A percentile compares a stretch with the other conserved stretches of the same genome.
Conservation (phyloP, 1,284 basidiomycete species). For the Fomitopsis pinicola region DNA sequence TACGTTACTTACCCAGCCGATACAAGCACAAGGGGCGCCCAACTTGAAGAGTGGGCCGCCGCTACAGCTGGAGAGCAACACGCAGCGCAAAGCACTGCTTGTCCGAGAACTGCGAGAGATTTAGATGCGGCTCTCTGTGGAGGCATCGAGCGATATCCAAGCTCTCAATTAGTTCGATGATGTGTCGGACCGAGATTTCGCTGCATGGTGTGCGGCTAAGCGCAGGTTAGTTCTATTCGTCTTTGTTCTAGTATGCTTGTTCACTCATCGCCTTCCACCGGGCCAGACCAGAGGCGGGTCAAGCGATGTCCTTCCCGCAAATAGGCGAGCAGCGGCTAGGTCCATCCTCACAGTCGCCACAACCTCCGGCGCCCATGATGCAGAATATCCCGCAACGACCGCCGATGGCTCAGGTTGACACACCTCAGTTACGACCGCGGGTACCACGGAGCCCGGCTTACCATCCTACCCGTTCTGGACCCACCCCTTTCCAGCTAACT, state of each 20-base stretch:
- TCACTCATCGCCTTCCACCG: not conserved
- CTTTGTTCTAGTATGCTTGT: not conserved
- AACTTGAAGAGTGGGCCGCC: not conserved
- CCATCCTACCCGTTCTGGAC: slow-evolving; percentile 5
- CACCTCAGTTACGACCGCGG: slow-evolving; percentile 15
- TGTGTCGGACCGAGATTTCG: not conserved
- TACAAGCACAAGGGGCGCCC: slow-evolving; percentile 4
- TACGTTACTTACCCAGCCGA: too few relatives aligned
- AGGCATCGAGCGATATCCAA: not conserved
- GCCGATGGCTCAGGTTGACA: slow-evolving; percentile 11
- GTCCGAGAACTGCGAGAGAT: not conserved
- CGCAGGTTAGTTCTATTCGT: not conserved
- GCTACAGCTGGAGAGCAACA: not conserved
- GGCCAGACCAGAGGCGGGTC: not conserved
- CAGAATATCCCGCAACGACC: slow-evolving; percentile 11
- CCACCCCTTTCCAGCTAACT: slow-evolving; percentile 12
- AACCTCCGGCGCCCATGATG: slow-evolving; percentile 5
- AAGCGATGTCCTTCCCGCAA: not conserved
- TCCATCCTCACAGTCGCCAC: slow-evolving; percentile 9
- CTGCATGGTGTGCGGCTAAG: not conserved
- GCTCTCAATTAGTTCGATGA: not conserved
- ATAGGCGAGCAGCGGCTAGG: slow-evolving; percentile 7
- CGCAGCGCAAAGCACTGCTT: not conserved
- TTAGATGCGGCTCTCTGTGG: not conserved
- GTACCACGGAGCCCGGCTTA: slow-evolving; percentile 9